Conservation (phyloP, 2,329 filamentous ascomycete species). For the Tolypocladium ovalisporum region DNA sequence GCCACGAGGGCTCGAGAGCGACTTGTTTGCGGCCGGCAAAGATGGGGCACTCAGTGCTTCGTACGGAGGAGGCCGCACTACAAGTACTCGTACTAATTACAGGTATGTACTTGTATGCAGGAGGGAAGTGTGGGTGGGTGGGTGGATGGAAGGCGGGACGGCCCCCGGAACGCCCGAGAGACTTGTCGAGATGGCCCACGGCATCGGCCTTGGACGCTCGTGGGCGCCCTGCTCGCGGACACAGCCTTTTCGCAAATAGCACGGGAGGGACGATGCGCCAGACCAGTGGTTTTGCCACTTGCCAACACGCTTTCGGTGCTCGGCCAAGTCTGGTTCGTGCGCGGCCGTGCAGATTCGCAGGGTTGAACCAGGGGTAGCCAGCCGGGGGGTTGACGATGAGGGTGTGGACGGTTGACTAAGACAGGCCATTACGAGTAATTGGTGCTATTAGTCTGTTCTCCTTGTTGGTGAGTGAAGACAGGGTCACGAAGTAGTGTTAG, state of each 20-base stretch:
- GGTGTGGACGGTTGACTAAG: slow-evolving; percentile 1
- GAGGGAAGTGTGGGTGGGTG: not conserved
- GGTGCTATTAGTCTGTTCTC: not conserved
- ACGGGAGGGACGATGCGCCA: not conserved
- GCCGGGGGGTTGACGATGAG: not conserved
- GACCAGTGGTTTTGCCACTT: not conserved
- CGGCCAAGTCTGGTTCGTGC: not conserved
- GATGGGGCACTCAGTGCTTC: not conserved
- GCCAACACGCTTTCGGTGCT: not conserved
- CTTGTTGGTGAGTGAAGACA: not conserved
- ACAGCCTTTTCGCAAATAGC: not conserved
- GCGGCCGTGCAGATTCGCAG: not conserved
- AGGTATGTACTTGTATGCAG: not conserved
- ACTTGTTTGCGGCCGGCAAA: not conserved
- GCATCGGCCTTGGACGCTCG: not conserved
- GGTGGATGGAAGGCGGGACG: not conserved
- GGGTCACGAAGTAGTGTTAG: not conserved
- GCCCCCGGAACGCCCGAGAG: too few species aligned
- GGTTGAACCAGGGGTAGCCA: not conserved
- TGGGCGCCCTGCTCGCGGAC: not conserved
- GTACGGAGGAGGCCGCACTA: not conserved
- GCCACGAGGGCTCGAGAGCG: not conserved
- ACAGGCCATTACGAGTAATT: not conserved
- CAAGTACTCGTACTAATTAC: too few species aligned
- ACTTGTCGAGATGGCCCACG: not conserved